Evolutionary conservation across 2,329 filamentous ascomycete genomes (phyloP).

Genomic region (Trichoderma hamatum): DNA sequence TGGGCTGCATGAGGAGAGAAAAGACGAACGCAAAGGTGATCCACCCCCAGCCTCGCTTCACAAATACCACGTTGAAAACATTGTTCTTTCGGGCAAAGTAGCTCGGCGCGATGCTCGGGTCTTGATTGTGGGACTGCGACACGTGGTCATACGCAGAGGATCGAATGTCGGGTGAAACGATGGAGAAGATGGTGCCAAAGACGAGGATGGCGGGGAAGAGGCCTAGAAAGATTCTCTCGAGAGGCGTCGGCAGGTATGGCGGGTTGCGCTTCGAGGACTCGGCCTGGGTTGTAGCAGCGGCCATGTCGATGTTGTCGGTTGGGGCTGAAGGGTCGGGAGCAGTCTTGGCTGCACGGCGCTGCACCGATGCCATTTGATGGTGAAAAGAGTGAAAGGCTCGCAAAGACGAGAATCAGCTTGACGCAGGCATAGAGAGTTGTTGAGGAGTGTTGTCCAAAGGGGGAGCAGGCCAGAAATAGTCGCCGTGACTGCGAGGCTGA

Average conservation of each 20-base stretch:
- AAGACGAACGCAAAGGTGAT: constrained; percentile 72
- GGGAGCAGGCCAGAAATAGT: not conserved
- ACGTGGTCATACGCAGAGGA: constrained; percentile 63
- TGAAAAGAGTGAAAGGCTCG: not conserved
- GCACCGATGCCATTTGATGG: constrained; percentile 15
- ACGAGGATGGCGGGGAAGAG: constrained; percentile 78
- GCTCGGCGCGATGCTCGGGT: constrained; percentile 62
- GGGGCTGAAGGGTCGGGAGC: not conserved
- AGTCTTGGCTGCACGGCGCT: not conserved
- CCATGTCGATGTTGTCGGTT: constrained; percentile 22
- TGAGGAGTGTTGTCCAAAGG: not conserved
- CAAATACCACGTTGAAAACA: constrained; percentile 88
- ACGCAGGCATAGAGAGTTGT: not conserved
- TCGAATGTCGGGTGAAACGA: constrained; percentile 73
- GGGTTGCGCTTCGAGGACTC: constrained; percentile 44
- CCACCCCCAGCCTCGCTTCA: constrained; percentile 96
- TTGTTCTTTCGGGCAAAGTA: constrained; percentile 97
- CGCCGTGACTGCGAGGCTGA: constrained; percentile 6
- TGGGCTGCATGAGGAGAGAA: constrained; percentile 71
- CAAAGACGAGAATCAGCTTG: not conserved
- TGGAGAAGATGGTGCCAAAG: constrained; percentile 79
- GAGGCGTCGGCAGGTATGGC: constrained; percentile 69
- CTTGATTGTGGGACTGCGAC: constrained; percentile 65
- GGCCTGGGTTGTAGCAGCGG: constrained; percentile 16
- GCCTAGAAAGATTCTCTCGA: constrained; percentile 66